Percentiles rank a stretch among this genome's conserved stretches.
Evolutionary conservation across 352 stramenopile species (phyloP).

Genomic region (Aphanomyces astaci): DNA sequence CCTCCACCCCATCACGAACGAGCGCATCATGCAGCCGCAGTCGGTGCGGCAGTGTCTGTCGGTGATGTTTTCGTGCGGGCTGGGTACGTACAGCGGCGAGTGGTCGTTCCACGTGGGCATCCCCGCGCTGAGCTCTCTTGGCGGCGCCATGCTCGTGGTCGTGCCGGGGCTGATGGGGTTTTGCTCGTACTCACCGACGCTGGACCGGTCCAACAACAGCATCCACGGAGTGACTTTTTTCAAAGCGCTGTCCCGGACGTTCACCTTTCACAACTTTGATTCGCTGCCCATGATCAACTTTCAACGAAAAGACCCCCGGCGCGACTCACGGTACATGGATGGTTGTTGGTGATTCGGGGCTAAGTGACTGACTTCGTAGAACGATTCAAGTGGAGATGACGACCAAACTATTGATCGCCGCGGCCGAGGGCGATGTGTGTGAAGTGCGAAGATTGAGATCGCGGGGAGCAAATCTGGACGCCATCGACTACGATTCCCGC

Average conservation of each 20-base stretch:
- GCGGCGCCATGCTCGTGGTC: conserved; percentile 32
- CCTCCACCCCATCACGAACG: conserved; percentile 29
- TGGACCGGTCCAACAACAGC: conserved; percentile 37
- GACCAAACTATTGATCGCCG: conserved; percentile 8
- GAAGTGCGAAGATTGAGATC: conserved; percentile 1
- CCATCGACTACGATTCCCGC: conserved; percentile 26
- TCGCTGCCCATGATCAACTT: conserved; percentile 12
- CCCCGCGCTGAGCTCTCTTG: conserved; percentile 36
- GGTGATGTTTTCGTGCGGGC: conserved; percentile 33
- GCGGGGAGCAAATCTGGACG: conserved; percentile 24
- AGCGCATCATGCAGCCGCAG: conserved; percentile 27
- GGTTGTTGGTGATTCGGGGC: neutral
- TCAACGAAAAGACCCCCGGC: neutral
- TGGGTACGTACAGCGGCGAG: conserved; percentile 35
- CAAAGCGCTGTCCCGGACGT: conserved; percentile 24
- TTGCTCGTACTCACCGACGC: conserved; percentile 32
- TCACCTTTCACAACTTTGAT: conserved; percentile 36
- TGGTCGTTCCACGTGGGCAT: conserved; percentile 35
- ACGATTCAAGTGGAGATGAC: conserved; percentile 1
- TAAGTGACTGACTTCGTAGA: neutral
- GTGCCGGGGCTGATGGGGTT: conserved; percentile 37
- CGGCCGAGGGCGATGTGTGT: conserved; percentile 8
- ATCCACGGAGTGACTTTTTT: conserved; percentile 32
- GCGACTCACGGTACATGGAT: neutral
- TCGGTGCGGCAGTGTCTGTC: conserved; percentile 27